A percentile compares a stretch with the other conserved stretches of the same genome.
These are phyloP conservation scores for Parasarocladium wereldwijsianum DNA, from an alignment of 2,329 filamentous ascomycete species.

Conservation along the genomic window DNA sequence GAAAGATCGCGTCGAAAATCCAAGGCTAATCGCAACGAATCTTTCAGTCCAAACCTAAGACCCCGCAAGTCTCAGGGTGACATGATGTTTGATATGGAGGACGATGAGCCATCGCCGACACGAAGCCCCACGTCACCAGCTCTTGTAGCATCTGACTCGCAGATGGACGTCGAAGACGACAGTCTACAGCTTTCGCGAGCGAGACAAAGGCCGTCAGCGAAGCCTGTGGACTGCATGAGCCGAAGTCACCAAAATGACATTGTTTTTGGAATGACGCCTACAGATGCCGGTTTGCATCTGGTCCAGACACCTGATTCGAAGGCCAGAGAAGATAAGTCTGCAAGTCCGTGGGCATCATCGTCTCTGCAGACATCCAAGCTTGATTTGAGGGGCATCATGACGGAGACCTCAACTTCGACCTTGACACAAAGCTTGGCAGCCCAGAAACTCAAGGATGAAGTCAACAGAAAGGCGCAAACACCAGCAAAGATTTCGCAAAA, in stretches of 20 bases:
- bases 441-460: conserved; percentile 26
- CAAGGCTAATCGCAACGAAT: conserved; percentile 34
- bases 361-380: conserved; percentile 46
- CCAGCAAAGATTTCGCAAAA: conserved; percentile 70
- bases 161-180: conserved; percentile 12
- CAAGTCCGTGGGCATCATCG: conserved; percentile 34
- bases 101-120: conserved; percentile 34
- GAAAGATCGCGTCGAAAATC: conserved; percentile 32
- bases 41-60: conserved; percentile 51
- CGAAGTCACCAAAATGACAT: no score
- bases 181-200: conserved; percentile 15
- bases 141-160: conserved; percentile 4
- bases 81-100: conserved; percentile 91
- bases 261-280: no score
- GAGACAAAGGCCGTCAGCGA: no score
- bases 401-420: conserved; percentile 34
- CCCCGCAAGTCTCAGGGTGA: conserved; percentile 57
- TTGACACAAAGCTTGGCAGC: conserved; percentile 39
- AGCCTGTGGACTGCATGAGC: no score
- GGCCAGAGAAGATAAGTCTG: conserved; percentile 8
- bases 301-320: no score
- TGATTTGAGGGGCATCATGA: conserved; percentile 66
- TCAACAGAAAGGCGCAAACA: conserved; percentile 18
- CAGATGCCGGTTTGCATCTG: no score
- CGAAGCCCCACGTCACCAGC: conserved; percentile 9